A percentile compares a stretch with the other conserved stretches of the same genome.
These are phyloP conservation scores for Purpureocillium lavendulum DNA, from an alignment of 2,329 filamentous ascomycete species.

Conservation along the genomic window DNA sequence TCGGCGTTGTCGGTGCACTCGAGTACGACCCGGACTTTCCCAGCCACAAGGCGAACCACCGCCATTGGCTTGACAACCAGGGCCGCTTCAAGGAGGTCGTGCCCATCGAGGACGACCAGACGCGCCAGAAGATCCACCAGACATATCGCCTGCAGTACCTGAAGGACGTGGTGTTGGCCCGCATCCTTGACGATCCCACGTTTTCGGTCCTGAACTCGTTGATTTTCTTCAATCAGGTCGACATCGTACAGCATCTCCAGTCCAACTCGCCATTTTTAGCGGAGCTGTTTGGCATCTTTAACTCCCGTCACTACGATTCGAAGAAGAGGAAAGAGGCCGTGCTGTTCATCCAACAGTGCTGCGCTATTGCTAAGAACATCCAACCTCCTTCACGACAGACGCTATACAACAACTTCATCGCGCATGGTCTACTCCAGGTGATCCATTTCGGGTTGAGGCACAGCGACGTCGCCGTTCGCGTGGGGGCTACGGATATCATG, in stretches of 20 bases:
- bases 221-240: constrained; percentile 98
- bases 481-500: constrained; percentile 88
- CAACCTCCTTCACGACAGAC: constrained; percentile 74
- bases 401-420: constrained; percentile 84
- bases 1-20: constrained; percentile 88
- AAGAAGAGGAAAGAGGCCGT: constrained; percentile 88
- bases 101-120: constrained; percentile 71
- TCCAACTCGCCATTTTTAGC: constrained; percentile 68
- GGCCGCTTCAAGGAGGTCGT: constrained; percentile 96
- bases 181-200: constrained; percentile 94
- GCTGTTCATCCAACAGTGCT: constrained; percentile 94
- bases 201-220: constrained; percentile 96
- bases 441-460: constrained; percentile 89
- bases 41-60: constrained; percentile 93
- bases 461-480: constrained; percentile 72
- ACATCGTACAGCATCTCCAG: constrained; percentile 94
- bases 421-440: constrained; percentile 77
- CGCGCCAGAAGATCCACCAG: constrained; percentile 87
- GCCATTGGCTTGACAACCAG: constrained; percentile 82
- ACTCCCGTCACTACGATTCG: constrained; percentile 51
- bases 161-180: constrained; percentile 94
- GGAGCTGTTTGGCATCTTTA: constrained; percentile 84
- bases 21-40: constrained; percentile 99
- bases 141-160: constrained; percentile 94
- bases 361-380: constrained; percentile 86